Evolutionary conservation across 108 stramenopile genomes (phyloP).

Genomic region (Cylindrotheca closterium): DNA sequence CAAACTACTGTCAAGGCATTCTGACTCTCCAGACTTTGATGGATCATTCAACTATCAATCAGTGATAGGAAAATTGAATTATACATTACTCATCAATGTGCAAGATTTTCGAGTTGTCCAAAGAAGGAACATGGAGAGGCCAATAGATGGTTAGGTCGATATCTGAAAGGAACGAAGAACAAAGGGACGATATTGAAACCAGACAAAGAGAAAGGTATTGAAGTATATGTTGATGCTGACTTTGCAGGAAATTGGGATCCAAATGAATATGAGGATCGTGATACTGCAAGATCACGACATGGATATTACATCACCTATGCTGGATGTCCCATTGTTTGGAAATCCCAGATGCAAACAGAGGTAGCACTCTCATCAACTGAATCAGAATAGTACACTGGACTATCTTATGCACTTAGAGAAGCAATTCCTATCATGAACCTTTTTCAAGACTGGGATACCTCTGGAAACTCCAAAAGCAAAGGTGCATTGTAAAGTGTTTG

Average conservation of each 20-base stretch:
- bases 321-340: conserved; percentile 26
- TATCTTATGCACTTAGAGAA: conserved; percentile 24
- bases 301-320: conserved; percentile 43
- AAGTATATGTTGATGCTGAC: conserved; percentile 47
- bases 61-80: conserved; percentile 22
- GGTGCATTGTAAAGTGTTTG: conserved; percentile 26
- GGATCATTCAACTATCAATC: conserved; percentile 9
- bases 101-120: conserved; percentile 38
- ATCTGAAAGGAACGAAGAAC: conserved; percentile 33
- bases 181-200: conserved; percentile 32
- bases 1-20: conserved; percentile 5
- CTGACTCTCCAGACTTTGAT: conserved; percentile 11
- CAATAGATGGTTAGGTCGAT: conserved; percentile 36
- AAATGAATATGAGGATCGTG: conserved; percentile 34
- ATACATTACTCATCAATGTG: conserved; percentile 38
- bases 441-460: background rate
- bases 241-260: conserved; percentile 45
- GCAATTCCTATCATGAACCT: conserved; percentile 28
- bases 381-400: conserved; percentile 32
- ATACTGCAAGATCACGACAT: conserved; percentile 39
- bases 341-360: conserved; percentile 36
- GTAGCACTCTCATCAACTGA: conserved; percentile 36
- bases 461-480: background rate
- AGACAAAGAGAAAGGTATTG: conserved; percentile 1
- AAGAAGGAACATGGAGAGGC: conserved; percentile 40